Conservation (phyloP, 768 basidiomycete species). For the Strobilomyces confusus region DNA sequence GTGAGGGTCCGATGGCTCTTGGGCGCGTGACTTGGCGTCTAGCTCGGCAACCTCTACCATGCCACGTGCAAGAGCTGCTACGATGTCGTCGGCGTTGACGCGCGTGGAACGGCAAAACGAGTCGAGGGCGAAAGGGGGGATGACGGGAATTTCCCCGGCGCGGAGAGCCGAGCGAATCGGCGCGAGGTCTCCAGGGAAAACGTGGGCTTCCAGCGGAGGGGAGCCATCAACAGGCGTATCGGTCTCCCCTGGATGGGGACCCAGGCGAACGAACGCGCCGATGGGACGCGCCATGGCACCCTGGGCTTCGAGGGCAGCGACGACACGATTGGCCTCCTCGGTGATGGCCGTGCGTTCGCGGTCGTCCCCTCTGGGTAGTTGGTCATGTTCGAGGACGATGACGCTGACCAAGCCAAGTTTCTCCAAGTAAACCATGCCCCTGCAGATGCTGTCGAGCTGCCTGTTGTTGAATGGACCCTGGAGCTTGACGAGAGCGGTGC, state of each 20-base stretch:
- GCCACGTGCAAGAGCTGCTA: constrained; percentile 81
- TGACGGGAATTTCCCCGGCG: constrained; percentile 94
- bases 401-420: constrained; percentile 95
- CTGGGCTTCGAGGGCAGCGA: constrained; percentile 75
- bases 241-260: constrained; percentile 60
- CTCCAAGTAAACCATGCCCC: constrained; percentile 92
- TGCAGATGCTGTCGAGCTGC: constrained; percentile 90
- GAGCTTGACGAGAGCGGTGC: constrained; percentile 93
- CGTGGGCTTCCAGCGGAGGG: constrained; percentile 68
- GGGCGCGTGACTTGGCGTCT: constrained; percentile 40
- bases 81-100: constrained; percentile 82
- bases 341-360: constrained; percentile 63
- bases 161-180: constrained; percentile 85
- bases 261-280: constrained; percentile 79
- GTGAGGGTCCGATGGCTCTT: constrained; percentile 30
- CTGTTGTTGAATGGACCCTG: constrained; percentile 94
- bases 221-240: constrained; percentile 31
- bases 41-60: constrained; percentile 60
- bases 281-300: constrained; percentile 87
- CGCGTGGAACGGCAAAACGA: constrained; percentile 84
- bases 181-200: constrained; percentile 73
- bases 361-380: constrained; percentile 60
- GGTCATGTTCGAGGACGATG: constrained; percentile 90
- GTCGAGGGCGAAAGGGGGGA: constrained; percentile 90
- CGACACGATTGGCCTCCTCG: constrained; percentile 84